phyloP scores from a whole-genome alignment of 108 stramenopile genomes.

The Cyclotella cryptica region DNA sequence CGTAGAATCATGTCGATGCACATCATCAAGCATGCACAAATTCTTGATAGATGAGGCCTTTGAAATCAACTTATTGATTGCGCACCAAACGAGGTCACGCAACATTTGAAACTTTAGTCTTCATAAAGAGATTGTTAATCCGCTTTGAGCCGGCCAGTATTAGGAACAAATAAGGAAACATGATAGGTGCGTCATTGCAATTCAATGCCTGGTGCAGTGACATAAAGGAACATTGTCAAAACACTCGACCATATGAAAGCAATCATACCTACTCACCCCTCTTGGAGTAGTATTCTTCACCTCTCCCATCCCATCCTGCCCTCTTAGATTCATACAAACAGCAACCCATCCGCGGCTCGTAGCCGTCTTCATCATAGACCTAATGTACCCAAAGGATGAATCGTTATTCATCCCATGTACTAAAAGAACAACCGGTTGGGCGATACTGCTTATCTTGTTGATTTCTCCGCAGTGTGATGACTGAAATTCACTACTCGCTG shows the following conservation, averaged over 20 bases:
- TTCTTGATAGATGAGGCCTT: no score
- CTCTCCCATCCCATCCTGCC: slow-evolving; percentile 60
- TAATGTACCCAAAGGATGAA: slow-evolving; percentile 87
- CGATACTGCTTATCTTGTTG: not conserved
- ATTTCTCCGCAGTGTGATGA: not conserved
- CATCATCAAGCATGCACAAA: no score
- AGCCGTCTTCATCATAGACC: slow-evolving; percentile 75
- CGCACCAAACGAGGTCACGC: no score
- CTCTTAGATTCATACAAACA: slow-evolving; percentile 81
- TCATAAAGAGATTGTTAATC: no score
- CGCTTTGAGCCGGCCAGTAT: no score
- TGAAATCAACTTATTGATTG: no score
- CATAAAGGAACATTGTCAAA: not conserved
- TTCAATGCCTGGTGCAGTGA: not conserved
- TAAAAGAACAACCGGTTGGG: slow-evolving; percentile 68
- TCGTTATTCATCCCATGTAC: slow-evolving; percentile 91
- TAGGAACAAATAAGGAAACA: no score
- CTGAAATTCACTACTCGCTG: not conserved
- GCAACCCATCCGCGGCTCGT: slow-evolving; percentile 85
- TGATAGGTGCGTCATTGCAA: no score
- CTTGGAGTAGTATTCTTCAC: slow-evolving; percentile 71
- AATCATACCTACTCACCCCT: slow-evolving; percentile 28
- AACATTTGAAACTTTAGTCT: no score
- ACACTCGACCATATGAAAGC: not conserved
- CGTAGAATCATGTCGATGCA: no score